Conservation (phyloP, 1,284 basidiomycete genomes). For the Mycena citricolor region DNA sequence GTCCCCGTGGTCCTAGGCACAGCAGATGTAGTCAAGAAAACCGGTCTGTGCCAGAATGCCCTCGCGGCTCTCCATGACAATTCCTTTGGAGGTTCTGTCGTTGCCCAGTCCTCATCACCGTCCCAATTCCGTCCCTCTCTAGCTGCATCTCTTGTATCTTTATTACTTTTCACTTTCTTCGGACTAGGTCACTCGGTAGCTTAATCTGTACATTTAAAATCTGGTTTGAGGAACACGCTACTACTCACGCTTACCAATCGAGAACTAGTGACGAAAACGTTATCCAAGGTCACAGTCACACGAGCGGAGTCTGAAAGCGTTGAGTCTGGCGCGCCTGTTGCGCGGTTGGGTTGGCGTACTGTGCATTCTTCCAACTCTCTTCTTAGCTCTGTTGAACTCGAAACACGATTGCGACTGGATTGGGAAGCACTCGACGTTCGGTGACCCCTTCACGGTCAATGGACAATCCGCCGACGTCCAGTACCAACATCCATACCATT, state of each 20-base stretch:
- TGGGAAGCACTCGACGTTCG: slow-evolving; percentile 53
- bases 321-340: no score
- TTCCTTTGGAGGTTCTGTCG: background rate
- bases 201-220: slow-evolving; percentile 1
- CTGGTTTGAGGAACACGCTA: no score
- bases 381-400: no score
- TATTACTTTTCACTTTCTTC: slow-evolving; percentile 12
- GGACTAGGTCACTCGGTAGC: slow-evolving; percentile 1
- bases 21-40: slow-evolving; percentile 23
- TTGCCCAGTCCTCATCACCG: slow-evolving; percentile 11
- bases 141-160: slow-evolving; percentile 1
- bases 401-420: slow-evolving; percentile 17
- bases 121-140: background rate
- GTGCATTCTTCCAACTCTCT: no score
- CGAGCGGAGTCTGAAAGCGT: no score
- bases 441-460: slow-evolving; percentile 75
- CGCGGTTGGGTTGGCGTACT: no score
- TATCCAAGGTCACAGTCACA: no score
- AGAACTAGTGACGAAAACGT: no score
- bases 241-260: no score
- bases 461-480: slow-evolving; percentile 57
- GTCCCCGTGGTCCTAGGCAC: slow-evolving; percentile 55
- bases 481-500: slow-evolving; percentile 64
- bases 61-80: slow-evolving; percentile 5
- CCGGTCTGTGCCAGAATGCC: slow-evolving; percentile 10